A percentile compares a stretch with the other conserved stretches of the same genome.
Conservation (phyloP, 78 protist species). For the Capsaspora owczarzaki region DNA sequence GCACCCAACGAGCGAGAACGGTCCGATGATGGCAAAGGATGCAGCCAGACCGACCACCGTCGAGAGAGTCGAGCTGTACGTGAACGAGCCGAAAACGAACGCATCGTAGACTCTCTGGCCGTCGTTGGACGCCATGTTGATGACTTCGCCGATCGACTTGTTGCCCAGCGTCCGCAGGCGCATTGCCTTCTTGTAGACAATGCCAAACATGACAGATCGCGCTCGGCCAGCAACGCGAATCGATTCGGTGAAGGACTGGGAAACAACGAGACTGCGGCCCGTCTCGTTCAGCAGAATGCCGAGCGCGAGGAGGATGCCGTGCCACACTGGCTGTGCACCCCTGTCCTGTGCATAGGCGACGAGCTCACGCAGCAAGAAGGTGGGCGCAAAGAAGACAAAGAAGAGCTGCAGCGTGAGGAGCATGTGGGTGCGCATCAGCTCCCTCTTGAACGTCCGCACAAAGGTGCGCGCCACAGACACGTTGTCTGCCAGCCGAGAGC, state of each 20-base stretch:
- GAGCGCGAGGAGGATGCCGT: no score
- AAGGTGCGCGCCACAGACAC: neutral
- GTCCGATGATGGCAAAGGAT: neutral
- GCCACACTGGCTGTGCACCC: no score
- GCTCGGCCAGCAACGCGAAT: neutral
- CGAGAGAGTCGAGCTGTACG: neutral
- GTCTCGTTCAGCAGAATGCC: no score
- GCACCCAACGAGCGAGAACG: neutral
- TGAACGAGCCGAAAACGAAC: neutral
- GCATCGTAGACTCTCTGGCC: neutral
- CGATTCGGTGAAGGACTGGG: neutral
- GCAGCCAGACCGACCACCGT: neutral
- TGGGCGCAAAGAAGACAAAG: neutral
- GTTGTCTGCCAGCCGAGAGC: no score
- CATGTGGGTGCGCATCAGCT: neutral
- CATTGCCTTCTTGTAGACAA: neutral
- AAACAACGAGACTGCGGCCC: no score
- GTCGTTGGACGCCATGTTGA: neutral
- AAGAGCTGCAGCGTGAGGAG: neutral
- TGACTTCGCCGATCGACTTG: neutral
- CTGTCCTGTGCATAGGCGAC: neutral
- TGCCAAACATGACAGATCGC: neutral
- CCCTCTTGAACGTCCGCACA: neutral
- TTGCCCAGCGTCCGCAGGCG: neutral
- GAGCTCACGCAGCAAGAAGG: neutral